Base-by-base conservation (phyloP, 2,329 filamentous ascomycete species). In the Phaeosphaeriaceae sp. region DNA sequence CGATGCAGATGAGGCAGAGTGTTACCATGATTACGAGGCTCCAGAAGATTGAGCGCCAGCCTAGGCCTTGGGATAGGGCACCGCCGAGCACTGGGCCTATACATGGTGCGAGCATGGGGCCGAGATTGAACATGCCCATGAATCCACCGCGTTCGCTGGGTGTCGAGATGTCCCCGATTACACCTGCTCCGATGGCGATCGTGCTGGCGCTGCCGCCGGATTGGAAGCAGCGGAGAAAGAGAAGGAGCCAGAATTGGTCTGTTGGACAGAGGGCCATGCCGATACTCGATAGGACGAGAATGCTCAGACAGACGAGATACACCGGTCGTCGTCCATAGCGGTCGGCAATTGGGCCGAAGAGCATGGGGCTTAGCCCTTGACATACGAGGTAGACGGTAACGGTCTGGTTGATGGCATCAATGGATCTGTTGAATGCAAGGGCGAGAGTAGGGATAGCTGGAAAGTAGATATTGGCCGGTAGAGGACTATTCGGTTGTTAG, bases 131-230 rank as follows among this genome's bases (percentile, higher is more conserved):
- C 86, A 81, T 42, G 84, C 88, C 76, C 64, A 92, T 87, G 64
- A 89, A 92, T 47, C 81, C 83, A 2, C 89, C 90, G 59, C 90
- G 78, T 68, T 93, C 87, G 0, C 83, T 80, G 37, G 82, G 85
- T 0, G 87, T 84, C 0, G 86, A 81, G 4, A 92, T 80, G 61
- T 94, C 90, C 0, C 87, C 86, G 12, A 92, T 82, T 1, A 91
- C 84, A 2, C 85, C 89, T 52, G 82, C 87, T 0, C 83, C 84
- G 1, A 94, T 76, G 0, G 89, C 65, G 23, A 77, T 76, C 3
- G 74, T 77, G 18, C 70, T 70, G 4, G 70, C 71, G 37, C 70
- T 72, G 1, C 76, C 76, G 46, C 68, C 59, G 52, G 73, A 70
- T 48, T 77, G 70, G 41, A 73, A 60, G 37, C 65, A 69, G 28